These are phyloP conservation scores for Neonectria faginata DNA, from an alignment of 2,329 filamentous ascomycete species.

Conservation along the genomic window DNA sequence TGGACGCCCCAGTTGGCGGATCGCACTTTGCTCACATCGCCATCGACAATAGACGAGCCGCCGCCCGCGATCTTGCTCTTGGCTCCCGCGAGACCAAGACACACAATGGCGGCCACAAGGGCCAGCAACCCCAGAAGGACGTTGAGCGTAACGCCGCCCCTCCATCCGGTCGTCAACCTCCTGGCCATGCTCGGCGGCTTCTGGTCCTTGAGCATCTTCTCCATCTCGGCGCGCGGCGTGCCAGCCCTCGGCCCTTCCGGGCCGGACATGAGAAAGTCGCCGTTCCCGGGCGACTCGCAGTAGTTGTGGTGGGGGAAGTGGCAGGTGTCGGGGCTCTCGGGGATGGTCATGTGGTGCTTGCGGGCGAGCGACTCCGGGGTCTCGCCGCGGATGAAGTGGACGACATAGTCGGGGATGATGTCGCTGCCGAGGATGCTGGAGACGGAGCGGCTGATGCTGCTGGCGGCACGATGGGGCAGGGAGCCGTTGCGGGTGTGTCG, in stretches of 20 bases:
- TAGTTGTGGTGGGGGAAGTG: constrained; percentile 35
- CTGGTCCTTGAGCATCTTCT: constrained; percentile 42
- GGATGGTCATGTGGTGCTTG: constrained; percentile 49
- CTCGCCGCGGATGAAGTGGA: constrained; percentile 67
- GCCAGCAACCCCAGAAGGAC: constrained; percentile 54
- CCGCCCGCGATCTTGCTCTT: constrained; percentile 50
- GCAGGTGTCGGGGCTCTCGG: constrained; percentile 44
- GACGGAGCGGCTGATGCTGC: constrained; percentile 46
- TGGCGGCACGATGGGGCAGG: constrained; percentile 42
- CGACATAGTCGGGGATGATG: constrained; percentile 66
- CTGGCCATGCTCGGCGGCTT: constrained; percentile 43
- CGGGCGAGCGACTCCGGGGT: constrained; percentile 64
- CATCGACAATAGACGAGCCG: constrained; percentile 53
- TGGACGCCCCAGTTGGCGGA: constrained; percentile 57
- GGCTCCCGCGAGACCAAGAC: constrained; percentile 53
- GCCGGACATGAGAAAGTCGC: constrained; percentile 25
- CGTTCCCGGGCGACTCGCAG: constrained; percentile 29
- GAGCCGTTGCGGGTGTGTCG: constrained; percentile 38
- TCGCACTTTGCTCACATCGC: constrained; percentile 52
- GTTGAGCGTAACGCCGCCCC: constrained; percentile 60
- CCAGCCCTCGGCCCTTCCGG: constrained; percentile 34
- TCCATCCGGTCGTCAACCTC: constrained; percentile 58
- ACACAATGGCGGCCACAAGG: constrained; percentile 53
- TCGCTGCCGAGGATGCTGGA: constrained; percentile 54
- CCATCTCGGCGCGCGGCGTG: constrained; percentile 41